These are phyloP conservation scores for Thecaphora frezii DNA, from an alignment of 1,284 basidiomycete genomes.

Conservation along the genomic window DNA sequence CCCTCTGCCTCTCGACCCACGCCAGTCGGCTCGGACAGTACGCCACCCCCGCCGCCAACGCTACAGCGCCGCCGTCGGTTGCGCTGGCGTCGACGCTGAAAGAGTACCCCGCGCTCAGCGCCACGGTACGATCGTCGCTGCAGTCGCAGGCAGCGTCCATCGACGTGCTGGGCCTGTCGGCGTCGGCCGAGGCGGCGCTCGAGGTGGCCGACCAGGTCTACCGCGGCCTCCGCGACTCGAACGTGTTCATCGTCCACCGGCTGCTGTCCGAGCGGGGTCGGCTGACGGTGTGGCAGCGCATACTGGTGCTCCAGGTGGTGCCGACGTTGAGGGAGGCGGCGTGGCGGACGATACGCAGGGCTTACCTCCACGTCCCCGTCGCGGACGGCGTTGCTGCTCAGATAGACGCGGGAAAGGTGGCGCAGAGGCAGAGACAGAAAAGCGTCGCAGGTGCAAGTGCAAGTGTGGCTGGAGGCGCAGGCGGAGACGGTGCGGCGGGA, in stretches of 20 bases:
- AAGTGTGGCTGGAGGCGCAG: no score
- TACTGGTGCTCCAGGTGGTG: constrained; percentile 13
- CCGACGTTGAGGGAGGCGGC: constrained; percentile 9
- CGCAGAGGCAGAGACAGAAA: neutral
- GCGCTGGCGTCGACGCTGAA: neutral
- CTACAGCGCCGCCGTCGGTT: no score
- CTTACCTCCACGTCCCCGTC: constrained; percentile 27
- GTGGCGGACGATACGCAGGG: constrained; percentile 17
- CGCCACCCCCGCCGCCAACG: neutral
- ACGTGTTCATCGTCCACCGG: constrained; percentile 7
- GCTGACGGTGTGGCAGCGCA: constrained; percentile 11
- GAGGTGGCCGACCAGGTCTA: constrained; percentile 14
- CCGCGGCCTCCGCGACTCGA: constrained; percentile 3
- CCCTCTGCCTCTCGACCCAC: constrained; percentile 16
- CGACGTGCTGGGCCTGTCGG: neutral
- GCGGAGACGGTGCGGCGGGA: no score
- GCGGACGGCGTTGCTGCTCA: neutral
- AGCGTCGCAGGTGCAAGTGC: no score
- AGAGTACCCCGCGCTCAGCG: constrained; percentile 5
- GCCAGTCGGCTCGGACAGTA: constrained; percentile 25
- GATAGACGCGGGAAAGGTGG: neutral
- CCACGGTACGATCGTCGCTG: neutral
- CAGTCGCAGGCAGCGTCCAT: neutral
- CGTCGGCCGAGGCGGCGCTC: neutral
- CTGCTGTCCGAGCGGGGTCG: neutral